These are phyloP conservation scores for Smittium culicis DNA, from an alignment of 371 early-diverging fungal species.

Conservation along the genomic window DNA sequence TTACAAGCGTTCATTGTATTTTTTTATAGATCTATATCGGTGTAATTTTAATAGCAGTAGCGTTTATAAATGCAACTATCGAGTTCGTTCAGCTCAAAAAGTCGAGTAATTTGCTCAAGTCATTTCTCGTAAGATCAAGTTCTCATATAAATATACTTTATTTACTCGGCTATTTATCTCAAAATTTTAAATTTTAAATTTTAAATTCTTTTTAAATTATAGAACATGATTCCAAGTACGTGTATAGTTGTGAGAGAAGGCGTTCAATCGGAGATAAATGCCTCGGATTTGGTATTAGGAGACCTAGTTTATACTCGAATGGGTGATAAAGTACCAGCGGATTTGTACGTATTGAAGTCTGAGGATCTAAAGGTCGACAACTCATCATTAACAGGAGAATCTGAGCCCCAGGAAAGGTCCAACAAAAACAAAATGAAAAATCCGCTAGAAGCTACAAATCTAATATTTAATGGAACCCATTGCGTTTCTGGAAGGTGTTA, in stretches of 20 bases:
- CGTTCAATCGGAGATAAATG: conserved; percentile 41
- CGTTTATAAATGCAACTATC: conserved; percentile 76
- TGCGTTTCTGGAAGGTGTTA: conserved; percentile 76
- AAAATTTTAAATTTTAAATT: background rate
- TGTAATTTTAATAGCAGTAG: conserved; percentile 70
- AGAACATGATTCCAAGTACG: conserved; percentile 68
- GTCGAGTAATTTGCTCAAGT: conserved; percentile 64
- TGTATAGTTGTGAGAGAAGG: conserved; percentile 64
- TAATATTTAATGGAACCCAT: conserved; percentile 77
- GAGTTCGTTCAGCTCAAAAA: conserved; percentile 86
- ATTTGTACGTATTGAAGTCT: conserved; percentile 53
- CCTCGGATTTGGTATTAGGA: conserved; percentile 63
- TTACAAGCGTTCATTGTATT: too few species aligned
- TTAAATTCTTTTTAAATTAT: background rate
- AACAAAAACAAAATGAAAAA: conserved; percentile 42
- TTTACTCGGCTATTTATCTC: background rate
- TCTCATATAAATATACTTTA: background rate
- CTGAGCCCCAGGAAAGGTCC: conserved; percentile 75
- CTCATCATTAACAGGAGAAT: conserved; percentile 90
- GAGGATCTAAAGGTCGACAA: conserved; percentile 89
- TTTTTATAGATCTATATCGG: conserved; percentile 77
- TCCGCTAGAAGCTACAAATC: conserved; percentile 80
- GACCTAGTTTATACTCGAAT: conserved; percentile 72
- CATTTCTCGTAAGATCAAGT: conserved; percentile 61
- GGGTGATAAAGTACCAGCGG: conserved; percentile 93